Evolutionary conservation across 306 rosid genomes (phyloP), one percentile per base, ranked within the genome.

Genomic region (Fagus crenata): DNA sequence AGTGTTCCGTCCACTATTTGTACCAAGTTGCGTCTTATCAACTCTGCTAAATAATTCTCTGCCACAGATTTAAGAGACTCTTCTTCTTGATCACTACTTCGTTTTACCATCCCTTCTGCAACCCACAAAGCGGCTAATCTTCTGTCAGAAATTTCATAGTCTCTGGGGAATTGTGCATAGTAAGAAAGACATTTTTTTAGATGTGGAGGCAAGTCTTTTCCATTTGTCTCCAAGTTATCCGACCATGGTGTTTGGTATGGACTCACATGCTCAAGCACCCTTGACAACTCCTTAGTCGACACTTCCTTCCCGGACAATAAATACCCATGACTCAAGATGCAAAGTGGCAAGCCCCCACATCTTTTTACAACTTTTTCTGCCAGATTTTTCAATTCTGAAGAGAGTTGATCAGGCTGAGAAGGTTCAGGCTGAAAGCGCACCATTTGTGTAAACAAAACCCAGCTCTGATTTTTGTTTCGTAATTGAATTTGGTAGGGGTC

Each of bases 61-160:
- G 76, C 84, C 5, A 53, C 13, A 1, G 2, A 43, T 43, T 43
- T 12, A 0, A 3, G 49, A 8, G 49, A 12, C 49, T 43, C 13
- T 43, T 43, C 12, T 12, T 8, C 49, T 22, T 22, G 28, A 43
- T 3, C 11, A 3, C 49, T 3, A 8, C 3, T 43, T 8, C 12
- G 3, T 43, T 2, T 43, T 43, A 43, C 49, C 49, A 43, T 7
- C 13, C 49, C 49, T 43, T 43, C 49, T 43, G 49, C 49, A 8
- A 43, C 13, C 49, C 49, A 43, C 49, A 43, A 43, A 43, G 61
- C 73, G 0, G 63, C 39, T 1, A 81, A 1, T 54, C 78, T 81
- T 73, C 84, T 61, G 2, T 53, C 61, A 1, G 84, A 69, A 58
- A 76, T 61, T 65, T 75, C 78, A 49, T 17, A 71, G 77, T 81